Base-by-base conservation (phyloP, 306 rosid genomes). In the Vicia villosa region DNA sequence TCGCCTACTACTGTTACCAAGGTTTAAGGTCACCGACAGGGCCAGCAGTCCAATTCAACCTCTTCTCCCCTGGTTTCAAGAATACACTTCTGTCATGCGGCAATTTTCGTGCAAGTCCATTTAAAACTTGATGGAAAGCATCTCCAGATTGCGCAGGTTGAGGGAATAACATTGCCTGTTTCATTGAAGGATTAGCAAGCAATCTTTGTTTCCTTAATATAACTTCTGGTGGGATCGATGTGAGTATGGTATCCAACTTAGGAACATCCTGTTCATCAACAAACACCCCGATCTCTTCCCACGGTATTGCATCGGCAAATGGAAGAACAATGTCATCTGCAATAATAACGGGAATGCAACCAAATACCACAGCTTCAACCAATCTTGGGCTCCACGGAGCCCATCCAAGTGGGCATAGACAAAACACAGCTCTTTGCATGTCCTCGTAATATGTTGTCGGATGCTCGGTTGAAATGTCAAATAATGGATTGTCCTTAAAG, bases 361-460 rank as follows among this genome's bases (percentile, higher is more conserved):
- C 97, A 22, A 94, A 94, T 74, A 94, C 79, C 76, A 94, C 98
- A 4, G 98, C 98, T 77, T 94, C 98, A 7, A 94, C 98, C 82
- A 94, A 61, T 66, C 98, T 84, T 1, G 98, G 98, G 68, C 98
- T 94, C 98, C 98, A 94, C 3, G 98, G 98, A 42, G 98, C 98
- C 98, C 98, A 94, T 12, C 98, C 98, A 36, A 94, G 98, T 10
- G 98, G 98, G 69, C 98, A 94, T 63, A 94, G 76, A 79, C 98
- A 94, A 66, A 94, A 94, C 24, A 94, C 90, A 0, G 96, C 98
- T 36, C 98, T 85, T 74, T 90, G 97, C 98, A 94, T 90, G 88
- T 90, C 98, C 79, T 94, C 98, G 10, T 94, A 94, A 77, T 94
- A 94, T 17, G 98, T 94, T 22, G 90, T 83, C 22, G 98, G 98